Conservation (phyloP, 208 protist genomes). For the Trypanosoma rangeli region DNA sequence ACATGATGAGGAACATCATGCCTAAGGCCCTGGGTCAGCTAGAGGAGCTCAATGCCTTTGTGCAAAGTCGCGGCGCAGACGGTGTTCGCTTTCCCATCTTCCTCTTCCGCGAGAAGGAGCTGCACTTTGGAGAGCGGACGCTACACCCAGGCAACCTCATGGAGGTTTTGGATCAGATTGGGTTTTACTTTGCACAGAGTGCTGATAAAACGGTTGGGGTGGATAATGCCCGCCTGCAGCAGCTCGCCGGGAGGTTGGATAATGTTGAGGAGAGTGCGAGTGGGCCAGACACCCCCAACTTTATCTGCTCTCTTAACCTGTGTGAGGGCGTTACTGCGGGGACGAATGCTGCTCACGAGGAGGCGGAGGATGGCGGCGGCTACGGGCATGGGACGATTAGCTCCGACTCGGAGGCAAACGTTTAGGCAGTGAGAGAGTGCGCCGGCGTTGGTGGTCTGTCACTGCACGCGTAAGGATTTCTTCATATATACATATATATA, state of each 20-base stretch:
- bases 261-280: constrained; percentile 10
- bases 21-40: constrained; percentile 19
- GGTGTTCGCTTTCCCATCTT: constrained; percentile 32
- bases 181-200: constrained; percentile 33
- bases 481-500: too few relatives aligned
- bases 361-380: constrained; percentile 4
- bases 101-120: constrained; percentile 35
- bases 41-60: constrained; percentile 4
- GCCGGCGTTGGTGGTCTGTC: too few relatives aligned
- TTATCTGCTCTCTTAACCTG: not conserved
- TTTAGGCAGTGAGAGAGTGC: constrained; percentile 2
- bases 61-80: constrained; percentile 25
- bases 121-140: constrained; percentile 32
- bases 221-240: constrained; percentile 21
- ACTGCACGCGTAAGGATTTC: too few relatives aligned
- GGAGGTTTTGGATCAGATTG: constrained; percentile 32
- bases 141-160: constrained; percentile 34
- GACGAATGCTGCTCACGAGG: not conserved
- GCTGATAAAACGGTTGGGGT: constrained; percentile 26
- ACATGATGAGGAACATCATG: constrained; percentile 36
- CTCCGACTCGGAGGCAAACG: constrained; percentile 14
- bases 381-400: constrained; percentile 26
- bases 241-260: constrained; percentile 23
- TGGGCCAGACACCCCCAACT: not conserved
- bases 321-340: not conserved